A percentile compares a stretch with the other conserved stretches of the same genome.
Conservation (phyloP, 2,329 filamentous ascomycete species). For the Colletotrichum orbiculare region DNA sequence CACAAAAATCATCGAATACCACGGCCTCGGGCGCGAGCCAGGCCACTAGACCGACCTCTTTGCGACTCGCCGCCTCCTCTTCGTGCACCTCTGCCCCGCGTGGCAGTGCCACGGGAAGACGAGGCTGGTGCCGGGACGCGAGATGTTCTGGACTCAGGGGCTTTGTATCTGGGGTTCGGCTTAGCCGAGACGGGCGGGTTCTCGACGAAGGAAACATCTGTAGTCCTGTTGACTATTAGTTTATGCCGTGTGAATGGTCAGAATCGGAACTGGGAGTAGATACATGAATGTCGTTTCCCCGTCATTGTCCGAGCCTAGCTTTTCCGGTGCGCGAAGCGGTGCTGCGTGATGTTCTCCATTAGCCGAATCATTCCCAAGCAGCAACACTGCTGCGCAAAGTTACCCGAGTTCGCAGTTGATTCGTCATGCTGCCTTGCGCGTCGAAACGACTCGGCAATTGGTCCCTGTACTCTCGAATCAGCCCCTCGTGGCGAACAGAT, state of each 20-base stretch:
- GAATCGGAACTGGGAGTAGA: neutral
- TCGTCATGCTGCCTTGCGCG: constrained; percentile 70
- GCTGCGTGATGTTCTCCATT: neutral
- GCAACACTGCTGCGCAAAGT: neutral
- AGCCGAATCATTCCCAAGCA: neutral
- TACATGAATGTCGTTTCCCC: constrained; percentile 87
- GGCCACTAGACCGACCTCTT: constrained; percentile 57
- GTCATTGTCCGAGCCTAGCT: constrained; percentile 54
- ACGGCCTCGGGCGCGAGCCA: constrained; percentile 58
- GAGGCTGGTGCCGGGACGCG: constrained; percentile 57
- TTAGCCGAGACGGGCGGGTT: constrained; percentile 74
- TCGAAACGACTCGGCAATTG: constrained; percentile 84
- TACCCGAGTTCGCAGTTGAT: constrained; percentile 36
- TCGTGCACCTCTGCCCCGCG: constrained; percentile 42
- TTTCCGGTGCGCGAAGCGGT: constrained; percentile 37
- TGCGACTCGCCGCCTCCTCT: constrained; percentile 45
- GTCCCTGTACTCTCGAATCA: constrained; percentile 66
- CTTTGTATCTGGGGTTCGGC: constrained; percentile 57
- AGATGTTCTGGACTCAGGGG: constrained; percentile 52
- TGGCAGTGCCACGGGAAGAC: constrained; percentile 50
- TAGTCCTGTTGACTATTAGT: constrained; percentile 69
- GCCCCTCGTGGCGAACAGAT: neutral
- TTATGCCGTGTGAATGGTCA: constrained; percentile 38
- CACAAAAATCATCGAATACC: constrained; percentile 50
- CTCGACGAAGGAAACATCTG: constrained; percentile 90